Conservation (phyloP, 108 stramenopile species). For the Seminavis robusta region DNA sequence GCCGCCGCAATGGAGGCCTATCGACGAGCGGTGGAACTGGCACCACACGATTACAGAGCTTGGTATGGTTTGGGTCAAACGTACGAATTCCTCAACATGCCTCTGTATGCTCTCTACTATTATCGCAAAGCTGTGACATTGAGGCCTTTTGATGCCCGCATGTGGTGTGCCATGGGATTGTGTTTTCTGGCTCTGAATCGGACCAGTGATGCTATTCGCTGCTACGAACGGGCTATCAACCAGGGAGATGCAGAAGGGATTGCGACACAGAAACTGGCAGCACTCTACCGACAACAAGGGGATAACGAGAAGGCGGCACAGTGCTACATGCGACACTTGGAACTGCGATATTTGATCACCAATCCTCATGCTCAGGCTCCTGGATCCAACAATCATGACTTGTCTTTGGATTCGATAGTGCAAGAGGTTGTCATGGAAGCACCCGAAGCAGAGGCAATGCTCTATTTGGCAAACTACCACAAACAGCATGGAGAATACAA, state of each 20-base stretch:
- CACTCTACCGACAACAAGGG: slow-evolving; percentile 79
- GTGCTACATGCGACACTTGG: slow-evolving; percentile 88
- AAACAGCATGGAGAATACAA: slow-evolving; percentile 73
- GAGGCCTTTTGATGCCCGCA: slow-evolving; percentile 95
- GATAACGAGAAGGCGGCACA: slow-evolving; percentile 86
- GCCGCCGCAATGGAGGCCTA: slow-evolving; percentile 97
- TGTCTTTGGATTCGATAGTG: slow-evolving; percentile 59
- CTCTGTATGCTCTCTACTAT: slow-evolving; percentile 92
- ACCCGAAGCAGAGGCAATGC: slow-evolving; percentile 85
- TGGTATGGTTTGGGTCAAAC: slow-evolving; percentile 99
- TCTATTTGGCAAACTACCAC: slow-evolving; percentile 85
- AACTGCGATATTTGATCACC: slow-evolving; percentile 67
- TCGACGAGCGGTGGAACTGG: slow-evolving; percentile 93
- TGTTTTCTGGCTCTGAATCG: slow-evolving; percentile 77
- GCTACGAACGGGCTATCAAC: slow-evolving; percentile 87
- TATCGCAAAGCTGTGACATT: slow-evolving; percentile 92
- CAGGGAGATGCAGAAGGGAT: slow-evolving; percentile 91
- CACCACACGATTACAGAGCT: slow-evolving; percentile 92
- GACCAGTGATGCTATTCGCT: slow-evolving; percentile 79
- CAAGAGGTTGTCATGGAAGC: slow-evolving; percentile 75
- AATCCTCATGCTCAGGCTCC: slow-evolving; percentile 24
- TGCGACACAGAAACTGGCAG: slow-evolving; percentile 89
- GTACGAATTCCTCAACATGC: slow-evolving; percentile 96
- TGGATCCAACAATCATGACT: slow-evolving; percentile 5
- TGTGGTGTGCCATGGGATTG: slow-evolving; percentile 97